Evolutionary conservation across 139 green algal species (phyloP).

Genomic region (Chlamydomonas incerta): DNA sequence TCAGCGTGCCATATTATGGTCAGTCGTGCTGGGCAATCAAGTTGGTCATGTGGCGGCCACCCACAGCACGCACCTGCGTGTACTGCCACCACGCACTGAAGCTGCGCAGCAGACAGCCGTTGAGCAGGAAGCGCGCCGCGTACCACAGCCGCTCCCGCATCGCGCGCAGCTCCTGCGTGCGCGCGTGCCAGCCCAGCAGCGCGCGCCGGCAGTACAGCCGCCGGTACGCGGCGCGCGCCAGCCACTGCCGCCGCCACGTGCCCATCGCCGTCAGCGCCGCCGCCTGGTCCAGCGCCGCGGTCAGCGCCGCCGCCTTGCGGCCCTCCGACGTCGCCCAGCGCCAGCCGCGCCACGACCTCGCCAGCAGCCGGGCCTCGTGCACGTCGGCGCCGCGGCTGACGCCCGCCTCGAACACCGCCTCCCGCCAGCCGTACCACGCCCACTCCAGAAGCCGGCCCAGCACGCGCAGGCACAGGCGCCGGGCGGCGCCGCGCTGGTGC

Average conservation of each 20-base stretch:
- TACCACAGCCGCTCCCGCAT: conserved; percentile 39
- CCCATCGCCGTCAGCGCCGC: not conserved
- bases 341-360: not conserved
- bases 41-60: no score
- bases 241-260: not conserved
- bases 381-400: conserved; percentile 6
- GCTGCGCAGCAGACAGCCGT: conserved; percentile 31
- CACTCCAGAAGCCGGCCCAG: conserved; percentile 35
- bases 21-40: no score
- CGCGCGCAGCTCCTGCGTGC: conserved; percentile 38
- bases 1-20: no score
- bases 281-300: not conserved
- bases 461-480: not conserved
- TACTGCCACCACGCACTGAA: conserved; percentile 52
- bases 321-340: not conserved
- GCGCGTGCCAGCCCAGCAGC: conserved; percentile 51
- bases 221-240: conserved; percentile 4
- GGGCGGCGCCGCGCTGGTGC: not conserved
- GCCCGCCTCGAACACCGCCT: conserved; percentile 19
- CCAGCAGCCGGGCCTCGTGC: not conserved
- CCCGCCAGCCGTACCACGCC: conserved; percentile 43
- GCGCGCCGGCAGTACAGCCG: conserved; percentile 39
- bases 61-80: no score
- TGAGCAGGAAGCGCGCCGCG: conserved; percentile 42
- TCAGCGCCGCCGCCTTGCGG: not conserved